Evolutionary conservation across 2,329 filamentous ascomycete genomes (phyloP).

Genomic region (Aspergillus cejpii): DNA sequence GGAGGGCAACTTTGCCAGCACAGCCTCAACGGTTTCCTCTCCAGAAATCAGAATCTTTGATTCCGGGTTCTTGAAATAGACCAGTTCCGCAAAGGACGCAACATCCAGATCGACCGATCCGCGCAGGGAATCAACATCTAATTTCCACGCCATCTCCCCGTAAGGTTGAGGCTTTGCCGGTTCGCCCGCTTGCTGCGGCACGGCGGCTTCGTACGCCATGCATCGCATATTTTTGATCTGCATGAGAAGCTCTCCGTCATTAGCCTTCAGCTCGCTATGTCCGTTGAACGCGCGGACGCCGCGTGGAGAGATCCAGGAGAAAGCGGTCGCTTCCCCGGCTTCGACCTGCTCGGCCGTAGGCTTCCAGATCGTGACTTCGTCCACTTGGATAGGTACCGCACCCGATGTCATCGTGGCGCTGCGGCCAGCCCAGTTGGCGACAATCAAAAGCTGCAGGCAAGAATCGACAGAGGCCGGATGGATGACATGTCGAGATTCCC

Average conservation of each 20-base stretch:
- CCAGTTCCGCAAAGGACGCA: neutral
- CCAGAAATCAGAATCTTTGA: too few relatives aligned
- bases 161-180: constrained; percentile 9
- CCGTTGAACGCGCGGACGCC: constrained; percentile 7
- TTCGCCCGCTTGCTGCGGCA: constrained; percentile 4
- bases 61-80: too few relatives aligned
- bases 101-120: neutral
- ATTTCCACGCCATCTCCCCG: constrained; percentile 11
- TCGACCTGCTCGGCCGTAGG: neutral
- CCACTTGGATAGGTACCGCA: constrained; percentile 13
- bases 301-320: constrained; percentile 7
- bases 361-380: constrained; percentile 11
- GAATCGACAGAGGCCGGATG: constrained; percentile 14
- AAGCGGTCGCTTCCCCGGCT: neutral
- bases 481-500: constrained; percentile 8
- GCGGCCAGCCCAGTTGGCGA: constrained; percentile 11
- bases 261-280: constrained; percentile 6
- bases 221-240: constrained; percentile 11
- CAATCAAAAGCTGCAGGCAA: constrained; percentile 17
- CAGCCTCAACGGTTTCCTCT: too few relatives aligned
- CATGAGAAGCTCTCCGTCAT: constrained; percentile 7
- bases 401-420: constrained; percentile 11
- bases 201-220: constrained; percentile 15
- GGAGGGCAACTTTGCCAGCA: too few relatives aligned
- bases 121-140: constrained; percentile 9